Conservation (phyloP, 2,329 filamentous ascomycete genomes). For the Botrytis pseudocinerea region DNA sequence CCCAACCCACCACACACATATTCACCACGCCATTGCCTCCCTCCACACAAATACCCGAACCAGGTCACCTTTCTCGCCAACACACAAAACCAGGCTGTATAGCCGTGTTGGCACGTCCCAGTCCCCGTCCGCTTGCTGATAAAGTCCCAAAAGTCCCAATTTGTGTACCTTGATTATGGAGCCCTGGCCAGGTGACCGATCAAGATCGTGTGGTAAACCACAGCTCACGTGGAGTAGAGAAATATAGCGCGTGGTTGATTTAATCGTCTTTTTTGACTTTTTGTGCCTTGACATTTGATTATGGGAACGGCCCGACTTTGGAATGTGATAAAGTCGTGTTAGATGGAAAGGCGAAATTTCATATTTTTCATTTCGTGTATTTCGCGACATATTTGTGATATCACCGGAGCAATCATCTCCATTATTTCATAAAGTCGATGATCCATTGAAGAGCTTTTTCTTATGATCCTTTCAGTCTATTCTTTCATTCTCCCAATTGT, state of each 20-base stretch:
- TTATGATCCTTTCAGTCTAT: neutral
- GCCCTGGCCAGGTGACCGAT: neutral
- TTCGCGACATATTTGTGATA: neutral
- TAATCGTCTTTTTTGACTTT: neutral
- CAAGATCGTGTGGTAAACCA: neutral
- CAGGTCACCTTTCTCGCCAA: neutral
- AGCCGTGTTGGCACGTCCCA: neutral
- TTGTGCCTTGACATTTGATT: neutral
- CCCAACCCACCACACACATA: neutral
- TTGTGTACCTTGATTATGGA: neutral
- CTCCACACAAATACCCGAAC: neutral
- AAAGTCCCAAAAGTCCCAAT: too few relatives aligned
- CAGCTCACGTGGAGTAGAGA: neutral
- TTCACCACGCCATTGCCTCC: neutral
- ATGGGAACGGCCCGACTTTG: neutral
- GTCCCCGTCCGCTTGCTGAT: neutral
- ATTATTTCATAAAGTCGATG: neutral
- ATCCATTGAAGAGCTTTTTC: neutral
- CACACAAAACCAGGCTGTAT: neutral
- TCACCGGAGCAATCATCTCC: neutral
- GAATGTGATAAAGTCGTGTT: too few relatives aligned
- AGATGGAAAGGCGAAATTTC: neutral
- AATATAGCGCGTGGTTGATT: neutral
- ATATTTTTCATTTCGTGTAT: neutral
- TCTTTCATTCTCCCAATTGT: conserved; percentile 22